Conservation (phyloP, 164 flowering plant genomes). For the Taxillus chinensis region DNA sequence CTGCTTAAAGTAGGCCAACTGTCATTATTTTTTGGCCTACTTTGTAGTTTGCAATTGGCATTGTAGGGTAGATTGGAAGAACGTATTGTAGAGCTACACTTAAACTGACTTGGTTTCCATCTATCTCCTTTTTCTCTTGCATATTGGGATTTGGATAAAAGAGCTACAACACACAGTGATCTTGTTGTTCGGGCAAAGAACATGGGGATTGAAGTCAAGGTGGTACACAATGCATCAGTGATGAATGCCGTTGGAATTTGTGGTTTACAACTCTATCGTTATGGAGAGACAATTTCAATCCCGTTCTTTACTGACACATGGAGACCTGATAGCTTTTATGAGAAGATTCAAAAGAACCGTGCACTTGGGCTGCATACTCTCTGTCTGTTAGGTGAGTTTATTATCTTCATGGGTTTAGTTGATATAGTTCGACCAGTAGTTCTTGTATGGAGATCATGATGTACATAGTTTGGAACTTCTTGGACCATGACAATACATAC, state of each 20-base stretch:
- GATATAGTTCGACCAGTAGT: background rate
- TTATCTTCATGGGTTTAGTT: background rate
- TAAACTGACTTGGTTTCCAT: no score
- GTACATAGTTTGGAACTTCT: no score
- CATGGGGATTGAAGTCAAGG: constrained; percentile 67
- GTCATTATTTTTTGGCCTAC: no score
- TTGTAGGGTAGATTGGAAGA: no score
- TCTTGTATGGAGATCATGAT: no score
- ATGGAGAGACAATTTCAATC: constrained; percentile 88
- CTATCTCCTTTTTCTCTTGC: background rate
- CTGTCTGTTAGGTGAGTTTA: constrained; percentile 70
- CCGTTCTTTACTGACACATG: constrained; percentile 92
- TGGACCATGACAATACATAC: no score
- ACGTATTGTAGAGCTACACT: no score
- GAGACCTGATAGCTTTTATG: constrained; percentile 94
- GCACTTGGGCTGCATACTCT: constrained; percentile 77
- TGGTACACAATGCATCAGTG: constrained; percentile 86
- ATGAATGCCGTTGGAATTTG: constrained; percentile 94
- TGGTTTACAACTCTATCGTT: constrained; percentile 87
- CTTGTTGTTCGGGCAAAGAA: constrained; percentile 85
- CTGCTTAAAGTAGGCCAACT: no score
- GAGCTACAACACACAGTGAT: constrained; percentile 93
- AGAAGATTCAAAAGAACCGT: constrained; percentile 65
- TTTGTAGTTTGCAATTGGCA: no score
- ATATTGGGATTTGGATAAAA: constrained; percentile 15